Evolutionary conservation across 306 rosid species (phyloP).

Genomic region (Dalbergia cultrata): DNA sequence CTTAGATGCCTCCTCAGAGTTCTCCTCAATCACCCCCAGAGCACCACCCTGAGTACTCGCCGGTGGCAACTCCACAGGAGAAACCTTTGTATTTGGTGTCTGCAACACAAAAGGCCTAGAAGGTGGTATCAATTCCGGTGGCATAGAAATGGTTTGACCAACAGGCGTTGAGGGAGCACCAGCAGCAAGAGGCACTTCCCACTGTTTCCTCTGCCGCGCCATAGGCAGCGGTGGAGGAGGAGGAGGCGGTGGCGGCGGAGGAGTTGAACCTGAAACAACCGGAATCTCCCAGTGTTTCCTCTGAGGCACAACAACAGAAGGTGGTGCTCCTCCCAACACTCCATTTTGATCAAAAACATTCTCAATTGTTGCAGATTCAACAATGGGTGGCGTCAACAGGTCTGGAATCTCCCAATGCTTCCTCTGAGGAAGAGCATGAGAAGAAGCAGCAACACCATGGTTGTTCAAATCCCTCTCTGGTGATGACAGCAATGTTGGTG

Average conservation of each 20-base stretch:
- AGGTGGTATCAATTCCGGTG: conserved; percentile 69
- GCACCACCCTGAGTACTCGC: conserved; percentile 38
- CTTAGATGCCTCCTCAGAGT: conserved; percentile 65
- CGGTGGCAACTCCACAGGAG: conserved; percentile 76
- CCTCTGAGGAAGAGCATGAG: conserved; percentile 31
- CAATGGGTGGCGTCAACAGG: conserved; percentile 48
- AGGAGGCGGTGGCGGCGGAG: conserved; percentile 42
- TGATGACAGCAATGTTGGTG: conserved; percentile 58
- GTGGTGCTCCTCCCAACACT: neutral
- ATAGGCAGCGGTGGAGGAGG: conserved; percentile 13
- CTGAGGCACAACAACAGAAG: conserved; percentile 19
- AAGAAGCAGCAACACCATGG: neutral
- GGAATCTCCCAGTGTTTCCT: conserved; percentile 63
- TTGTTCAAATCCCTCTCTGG: conserved; percentile 57
- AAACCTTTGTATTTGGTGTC: conserved; percentile 51
- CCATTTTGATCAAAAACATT: neutral
- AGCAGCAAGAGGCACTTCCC: conserved; percentile 49
- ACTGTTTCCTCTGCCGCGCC: conserved; percentile 47
- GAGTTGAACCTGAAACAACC: conserved; percentile 38
- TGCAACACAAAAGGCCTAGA: conserved; percentile 63
- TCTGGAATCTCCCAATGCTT: conserved; percentile 62
- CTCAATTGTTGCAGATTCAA: conserved; percentile 32
- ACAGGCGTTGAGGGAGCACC: conserved; percentile 39
- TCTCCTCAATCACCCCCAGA: conserved; percentile 59
- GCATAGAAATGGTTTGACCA: conserved; percentile 54